Evolutionary conservation across 2,329 filamentous ascomycete genomes (phyloP).

Genomic region (Fusarium fujikuroi): DNA sequence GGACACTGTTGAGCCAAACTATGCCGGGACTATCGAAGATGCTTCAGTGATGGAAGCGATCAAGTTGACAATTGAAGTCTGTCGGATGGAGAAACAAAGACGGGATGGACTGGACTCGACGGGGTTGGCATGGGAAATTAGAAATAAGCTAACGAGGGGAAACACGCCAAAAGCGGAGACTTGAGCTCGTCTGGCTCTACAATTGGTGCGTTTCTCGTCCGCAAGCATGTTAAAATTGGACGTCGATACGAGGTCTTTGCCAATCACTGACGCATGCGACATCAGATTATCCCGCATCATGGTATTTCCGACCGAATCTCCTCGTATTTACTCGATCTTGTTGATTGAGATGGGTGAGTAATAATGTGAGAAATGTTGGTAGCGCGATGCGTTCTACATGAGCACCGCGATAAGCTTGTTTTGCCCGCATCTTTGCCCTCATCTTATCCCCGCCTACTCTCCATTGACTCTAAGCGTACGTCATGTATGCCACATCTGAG

Average conservation of each 20-base stretch:
- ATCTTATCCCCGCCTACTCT: neutral
- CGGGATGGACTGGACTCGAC: neutral
- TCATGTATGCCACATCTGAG: neutral
- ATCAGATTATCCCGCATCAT: neutral
- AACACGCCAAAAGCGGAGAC: neutral
- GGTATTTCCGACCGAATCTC: neutral
- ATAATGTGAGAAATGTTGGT: neutral
- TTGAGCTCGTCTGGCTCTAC: neutral
- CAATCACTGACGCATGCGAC: neutral
- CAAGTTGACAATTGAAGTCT: neutral
- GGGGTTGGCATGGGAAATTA: slow-evolving; percentile 2
- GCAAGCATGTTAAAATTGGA: neutral
- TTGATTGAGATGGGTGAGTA: neutral
- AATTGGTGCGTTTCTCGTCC: neutral
- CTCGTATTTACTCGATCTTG: neutral
- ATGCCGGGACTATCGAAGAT: neutral
- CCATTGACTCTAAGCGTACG: neutral
- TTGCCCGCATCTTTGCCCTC: no score
- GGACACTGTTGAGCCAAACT: neutral
- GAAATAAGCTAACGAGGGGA: slow-evolving; percentile 7
- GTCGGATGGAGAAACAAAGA: slow-evolving; percentile 4
- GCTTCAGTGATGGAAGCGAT: neutral
- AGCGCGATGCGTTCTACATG: neutral
- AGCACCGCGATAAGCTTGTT: neutral
- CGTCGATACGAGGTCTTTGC: neutral